Evolutionary conservation across 139 green algal genomes (phyloP).

Genomic region (Pycnococcus provasolii): DNA sequence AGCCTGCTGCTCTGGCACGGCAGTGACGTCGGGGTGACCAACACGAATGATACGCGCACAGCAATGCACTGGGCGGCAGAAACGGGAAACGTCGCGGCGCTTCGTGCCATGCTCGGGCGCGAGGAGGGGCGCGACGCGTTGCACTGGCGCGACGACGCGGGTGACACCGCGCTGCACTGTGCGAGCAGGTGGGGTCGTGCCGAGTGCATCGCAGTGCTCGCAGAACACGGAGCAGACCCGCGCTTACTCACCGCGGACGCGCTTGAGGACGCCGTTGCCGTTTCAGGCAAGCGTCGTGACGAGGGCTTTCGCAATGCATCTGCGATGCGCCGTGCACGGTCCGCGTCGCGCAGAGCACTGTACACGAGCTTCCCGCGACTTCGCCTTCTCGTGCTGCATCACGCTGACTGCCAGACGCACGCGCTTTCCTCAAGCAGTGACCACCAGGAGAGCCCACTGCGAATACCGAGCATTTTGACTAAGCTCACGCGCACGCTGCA

Average conservation of each 20-base stretch:
- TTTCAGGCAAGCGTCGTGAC: background rate
- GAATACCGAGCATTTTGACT: slow-evolving; percentile 3
- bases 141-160: background rate
- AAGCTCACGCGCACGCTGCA: background rate
- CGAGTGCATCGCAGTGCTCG: background rate
- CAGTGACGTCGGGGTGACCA: background rate
- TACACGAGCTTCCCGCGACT: background rate
- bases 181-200: background rate
- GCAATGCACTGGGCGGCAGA: slow-evolving; percentile 11
- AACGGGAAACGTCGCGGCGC: background rate
- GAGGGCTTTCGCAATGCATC: background rate
- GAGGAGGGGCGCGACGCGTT: background rate
- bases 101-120: background rate
- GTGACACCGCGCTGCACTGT: background rate
- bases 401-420: slow-evolving; percentile 12
- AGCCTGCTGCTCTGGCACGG: background rate
- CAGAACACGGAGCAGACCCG: background rate
- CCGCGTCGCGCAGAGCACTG: background rate
- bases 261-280: too few species aligned
- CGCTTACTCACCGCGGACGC: background rate
- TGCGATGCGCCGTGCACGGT: background rate
- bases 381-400: background rate
- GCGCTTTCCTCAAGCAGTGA: background rate
- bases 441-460: slow-evolving; percentile 13
- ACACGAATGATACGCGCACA: background rate